Conservation (phyloP, 768 basidiomycete genomes). For the Phanerodontia chrysosporium region DNA sequence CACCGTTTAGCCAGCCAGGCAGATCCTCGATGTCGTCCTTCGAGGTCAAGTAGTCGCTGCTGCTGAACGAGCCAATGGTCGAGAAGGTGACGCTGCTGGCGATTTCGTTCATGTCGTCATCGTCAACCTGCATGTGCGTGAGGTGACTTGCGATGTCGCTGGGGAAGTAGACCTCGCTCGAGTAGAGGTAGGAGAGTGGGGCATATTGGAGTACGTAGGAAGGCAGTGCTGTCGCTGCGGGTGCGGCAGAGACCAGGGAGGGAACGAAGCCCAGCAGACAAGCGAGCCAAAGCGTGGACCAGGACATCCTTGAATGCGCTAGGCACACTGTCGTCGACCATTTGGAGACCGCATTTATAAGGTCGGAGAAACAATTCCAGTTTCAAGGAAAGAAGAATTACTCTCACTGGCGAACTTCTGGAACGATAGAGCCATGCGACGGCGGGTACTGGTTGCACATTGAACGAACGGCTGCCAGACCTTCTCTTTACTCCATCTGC, state of each 20-base stretch:
- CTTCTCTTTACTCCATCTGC: background rate
- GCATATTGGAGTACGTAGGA: constrained; percentile 22
- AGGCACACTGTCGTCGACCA: too few species aligned
- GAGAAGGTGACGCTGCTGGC: constrained; percentile 17
- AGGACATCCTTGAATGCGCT: background rate
- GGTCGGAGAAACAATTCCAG: too few species aligned
- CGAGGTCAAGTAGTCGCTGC: constrained; percentile 18
- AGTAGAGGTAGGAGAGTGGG: constrained; percentile 23
- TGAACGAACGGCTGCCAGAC: too few species aligned
- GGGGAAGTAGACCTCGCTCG: constrained; percentile 22
- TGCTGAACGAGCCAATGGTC: constrained; percentile 12
- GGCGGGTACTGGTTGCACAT: background rate
- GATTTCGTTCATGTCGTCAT: constrained; percentile 12
- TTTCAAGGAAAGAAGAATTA: too few species aligned
- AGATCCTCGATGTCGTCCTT: constrained; percentile 18
- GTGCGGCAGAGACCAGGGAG: background rate
- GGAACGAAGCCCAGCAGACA: background rate
- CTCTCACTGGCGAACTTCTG: too few species aligned
- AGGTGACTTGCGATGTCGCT: constrained; percentile 23
- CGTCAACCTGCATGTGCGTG: constrained; percentile 20
- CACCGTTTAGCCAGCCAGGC: constrained; percentile 18
- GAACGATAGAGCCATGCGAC: background rate
- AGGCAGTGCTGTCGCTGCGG: constrained; percentile 16
- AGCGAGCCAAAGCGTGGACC: background rate
- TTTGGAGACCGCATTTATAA: too few species aligned